Conservation (phyloP, 495 filamentous ascomycete species). For the Aspergillus biplanus region DNA sequence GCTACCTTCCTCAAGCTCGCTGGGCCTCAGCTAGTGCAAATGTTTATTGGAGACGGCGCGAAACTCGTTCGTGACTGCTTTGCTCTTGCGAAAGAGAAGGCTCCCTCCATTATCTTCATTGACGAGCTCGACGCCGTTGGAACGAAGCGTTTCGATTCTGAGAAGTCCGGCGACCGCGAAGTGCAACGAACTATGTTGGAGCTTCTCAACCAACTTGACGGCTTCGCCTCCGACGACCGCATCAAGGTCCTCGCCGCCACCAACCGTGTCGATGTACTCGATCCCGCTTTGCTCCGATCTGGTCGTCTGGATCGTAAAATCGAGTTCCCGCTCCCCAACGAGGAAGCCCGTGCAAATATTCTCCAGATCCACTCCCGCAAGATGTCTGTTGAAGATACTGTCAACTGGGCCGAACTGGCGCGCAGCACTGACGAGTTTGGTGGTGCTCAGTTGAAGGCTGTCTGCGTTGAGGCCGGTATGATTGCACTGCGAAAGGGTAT, state of each 20-base stretch:
- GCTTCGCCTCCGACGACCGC: slow-evolving; percentile 97
- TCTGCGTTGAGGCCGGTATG: slow-evolving; percentile 99
- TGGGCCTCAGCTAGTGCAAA: slow-evolving; percentile 97
- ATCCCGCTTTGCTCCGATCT: slow-evolving; percentile 90
- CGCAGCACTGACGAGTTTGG: slow-evolving; percentile 99
- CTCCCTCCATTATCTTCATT: slow-evolving; percentile 99
- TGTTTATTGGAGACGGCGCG: slow-evolving; percentile 99
- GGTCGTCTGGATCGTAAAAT: slow-evolving; percentile 98
- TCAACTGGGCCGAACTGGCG: slow-evolving; percentile 97
- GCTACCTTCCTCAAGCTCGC: slow-evolving; percentile 99
- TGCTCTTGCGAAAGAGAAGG: slow-evolving; percentile 96
- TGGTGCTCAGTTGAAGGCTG: slow-evolving; percentile 95
- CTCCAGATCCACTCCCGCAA: slow-evolving; percentile 96
- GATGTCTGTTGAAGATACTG: slow-evolving; percentile 91
- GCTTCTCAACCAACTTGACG: slow-evolving; percentile 97
- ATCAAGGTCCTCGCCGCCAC: slow-evolving; percentile 99
- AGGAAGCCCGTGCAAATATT: slow-evolving; percentile 96
- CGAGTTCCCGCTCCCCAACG: slow-evolving; percentile 98
- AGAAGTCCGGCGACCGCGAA: slow-evolving; percentile 97
- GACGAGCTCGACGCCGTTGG: slow-evolving; percentile 97
- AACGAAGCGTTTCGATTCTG: slow-evolving; percentile 98
- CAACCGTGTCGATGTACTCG: slow-evolving; percentile 96
- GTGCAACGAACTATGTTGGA: slow-evolving; percentile 99
- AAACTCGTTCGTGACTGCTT: slow-evolving; percentile 98
- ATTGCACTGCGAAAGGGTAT: slow-evolving; percentile 92